A percentile compares a stretch with the other conserved stretches of the same genome.
Evolutionary conservation across 352 stramenopile species (phyloP).

Genomic region (Globisporangium canariense): DNA sequence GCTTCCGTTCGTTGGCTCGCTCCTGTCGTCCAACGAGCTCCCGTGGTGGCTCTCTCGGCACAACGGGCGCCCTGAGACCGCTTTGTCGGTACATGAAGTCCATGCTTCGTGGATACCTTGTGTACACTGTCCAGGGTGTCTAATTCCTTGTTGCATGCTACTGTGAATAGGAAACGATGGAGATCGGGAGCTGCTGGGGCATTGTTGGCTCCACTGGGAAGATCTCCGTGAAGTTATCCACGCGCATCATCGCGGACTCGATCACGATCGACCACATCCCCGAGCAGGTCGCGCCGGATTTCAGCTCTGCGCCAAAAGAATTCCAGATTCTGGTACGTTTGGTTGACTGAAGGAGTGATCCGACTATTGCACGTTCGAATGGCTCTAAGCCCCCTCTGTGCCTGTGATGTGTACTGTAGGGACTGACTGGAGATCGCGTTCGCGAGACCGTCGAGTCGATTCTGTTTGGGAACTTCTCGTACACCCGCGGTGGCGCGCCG

Average conservation of each 20-base stretch:
- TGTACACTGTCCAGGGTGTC: no score
- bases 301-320: slow-evolving; percentile 58
- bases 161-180: slow-evolving; percentile 63
- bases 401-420: slow-evolving; percentile 24
- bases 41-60: slow-evolving; percentile 77
- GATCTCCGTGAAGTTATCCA: slow-evolving; percentile 71
- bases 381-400: background rate
- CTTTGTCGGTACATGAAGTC: slow-evolving; percentile 48
- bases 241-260: slow-evolving; percentile 57
- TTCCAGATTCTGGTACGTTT: slow-evolving; percentile 56
- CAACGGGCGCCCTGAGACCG: slow-evolving; percentile 72
- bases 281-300: slow-evolving; percentile 61
- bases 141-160: background rate
- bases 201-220: slow-evolving; percentile 50
- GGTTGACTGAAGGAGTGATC: background rate
- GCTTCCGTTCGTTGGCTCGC: slow-evolving; percentile 30
- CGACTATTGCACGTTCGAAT: background rate
- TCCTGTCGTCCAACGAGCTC: slow-evolving; percentile 47
- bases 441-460: slow-evolving; percentile 47
- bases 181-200: slow-evolving; percentile 83
- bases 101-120: no score
- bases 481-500: slow-evolving; percentile 38
- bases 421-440: slow-evolving; percentile 37
- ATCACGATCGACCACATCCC: slow-evolving; percentile 84
- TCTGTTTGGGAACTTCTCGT: slow-evolving; percentile 76